Conservation (phyloP, 1,284 basidiomycete genomes). For the Ganoderma meredithae region DNA sequence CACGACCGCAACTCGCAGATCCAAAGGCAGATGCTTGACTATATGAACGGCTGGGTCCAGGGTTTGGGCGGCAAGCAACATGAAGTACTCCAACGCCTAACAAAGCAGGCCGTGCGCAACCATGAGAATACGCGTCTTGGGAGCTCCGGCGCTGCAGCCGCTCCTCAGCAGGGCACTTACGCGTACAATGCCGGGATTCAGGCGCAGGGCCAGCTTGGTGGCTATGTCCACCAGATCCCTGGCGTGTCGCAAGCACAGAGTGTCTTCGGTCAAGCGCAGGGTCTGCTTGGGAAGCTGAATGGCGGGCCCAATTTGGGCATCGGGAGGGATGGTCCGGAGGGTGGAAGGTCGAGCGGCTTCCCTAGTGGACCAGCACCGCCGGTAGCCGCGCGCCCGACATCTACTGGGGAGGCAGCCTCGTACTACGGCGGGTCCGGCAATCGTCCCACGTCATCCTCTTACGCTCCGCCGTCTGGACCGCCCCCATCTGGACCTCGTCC, state of each 20-base stretch:
- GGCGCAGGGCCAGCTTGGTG: conserved; percentile 53
- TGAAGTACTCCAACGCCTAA: conserved; percentile 66
- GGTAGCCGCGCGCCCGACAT: conserved; percentile 18
- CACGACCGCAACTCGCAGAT: conserved; percentile 72
- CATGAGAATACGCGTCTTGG: conserved; percentile 75
- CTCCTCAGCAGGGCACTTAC: conserved; percentile 50
- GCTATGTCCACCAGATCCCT: conserved; percentile 58
- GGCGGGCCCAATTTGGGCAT: conserved; percentile 24
- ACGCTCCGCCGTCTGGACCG: conserved; percentile 21
- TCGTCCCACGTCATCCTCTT: conserved; percentile 2
- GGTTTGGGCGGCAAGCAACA: conserved; percentile 59
- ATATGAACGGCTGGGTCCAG: conserved; percentile 68
- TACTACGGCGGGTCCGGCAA: conserved; percentile 21
- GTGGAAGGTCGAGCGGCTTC: conserved; percentile 13
- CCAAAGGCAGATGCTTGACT: conserved; percentile 81
- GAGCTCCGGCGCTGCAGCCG: conserved; percentile 55
- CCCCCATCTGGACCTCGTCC: conserved; percentile 21
- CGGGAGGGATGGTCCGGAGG: conserved; percentile 23
- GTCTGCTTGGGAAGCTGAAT: conserved; percentile 38
- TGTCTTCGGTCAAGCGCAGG: conserved; percentile 33
- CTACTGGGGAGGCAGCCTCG: conserved; percentile 27
- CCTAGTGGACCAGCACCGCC: conserved; percentile 20
- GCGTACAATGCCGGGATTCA: conserved; percentile 56
- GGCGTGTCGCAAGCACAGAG: conserved; percentile 43
- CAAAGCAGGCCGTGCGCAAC: conserved; percentile 71